Percentiles rank a stretch among this genome's conserved stretches.
Evolutionary conservation across 139 green algal species (phyloP).

Genomic region (Gonium pectorale): DNA sequence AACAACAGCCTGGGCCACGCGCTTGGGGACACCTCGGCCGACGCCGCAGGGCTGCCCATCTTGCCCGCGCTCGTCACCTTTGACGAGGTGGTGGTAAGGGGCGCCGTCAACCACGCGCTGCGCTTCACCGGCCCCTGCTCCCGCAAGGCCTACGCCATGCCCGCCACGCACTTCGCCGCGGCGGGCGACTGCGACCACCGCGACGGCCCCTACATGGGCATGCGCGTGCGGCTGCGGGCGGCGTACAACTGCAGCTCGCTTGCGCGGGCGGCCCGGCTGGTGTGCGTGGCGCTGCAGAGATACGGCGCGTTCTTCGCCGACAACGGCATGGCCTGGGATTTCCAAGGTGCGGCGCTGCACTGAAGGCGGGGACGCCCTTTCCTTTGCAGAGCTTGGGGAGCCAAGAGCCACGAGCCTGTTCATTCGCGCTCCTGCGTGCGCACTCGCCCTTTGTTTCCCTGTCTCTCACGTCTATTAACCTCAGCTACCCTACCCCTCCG

Average conservation of each 20-base stretch:
- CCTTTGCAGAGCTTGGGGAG: background rate
- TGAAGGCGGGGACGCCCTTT: background rate
- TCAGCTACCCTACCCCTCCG: too few species aligned
- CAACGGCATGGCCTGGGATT: slow-evolving; percentile 51
- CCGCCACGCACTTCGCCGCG: slow-evolving; percentile 41
- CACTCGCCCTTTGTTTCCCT: background rate
- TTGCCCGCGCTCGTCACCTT: slow-evolving; percentile 38
- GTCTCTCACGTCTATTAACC: background rate
- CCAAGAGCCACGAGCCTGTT: background rate
- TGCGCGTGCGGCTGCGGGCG: slow-evolving; percentile 42
- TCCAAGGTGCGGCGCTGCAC: slow-evolving; percentile 3
- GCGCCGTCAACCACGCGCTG: slow-evolving; percentile 46
- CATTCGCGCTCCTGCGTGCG: background rate
- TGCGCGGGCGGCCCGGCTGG: background rate
- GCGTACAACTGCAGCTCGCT: slow-evolving; percentile 30
- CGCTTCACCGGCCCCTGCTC: slow-evolving; percentile 52
- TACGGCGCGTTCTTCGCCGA: slow-evolving; percentile 59
- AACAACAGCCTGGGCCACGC: background rate
- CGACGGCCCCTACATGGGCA: slow-evolving; percentile 54
- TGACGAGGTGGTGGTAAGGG: slow-evolving; percentile 37
- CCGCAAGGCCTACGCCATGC: slow-evolving; percentile 34
- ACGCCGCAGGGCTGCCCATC: slow-evolving; percentile 56
- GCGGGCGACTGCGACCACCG: background rate
- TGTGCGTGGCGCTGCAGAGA: slow-evolving; percentile 50
- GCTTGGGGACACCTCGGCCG: slow-evolving; percentile 46